These are phyloP conservation scores for Rhizopogon vinicolor DNA, from an alignment of 768 basidiomycete species.

Conservation along the genomic window DNA sequence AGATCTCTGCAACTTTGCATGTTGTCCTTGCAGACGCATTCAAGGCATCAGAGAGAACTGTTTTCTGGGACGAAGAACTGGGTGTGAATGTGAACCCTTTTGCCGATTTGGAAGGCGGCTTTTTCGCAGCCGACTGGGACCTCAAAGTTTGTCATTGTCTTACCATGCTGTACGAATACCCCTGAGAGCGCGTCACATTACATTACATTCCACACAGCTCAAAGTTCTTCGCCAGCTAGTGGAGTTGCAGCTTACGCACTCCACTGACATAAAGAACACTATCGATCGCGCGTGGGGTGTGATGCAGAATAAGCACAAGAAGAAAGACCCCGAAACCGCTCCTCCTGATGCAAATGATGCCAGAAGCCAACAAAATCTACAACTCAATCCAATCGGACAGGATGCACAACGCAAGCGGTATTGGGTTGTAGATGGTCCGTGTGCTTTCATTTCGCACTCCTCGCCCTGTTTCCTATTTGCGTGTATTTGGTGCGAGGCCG, in stretches of 20 bases:
- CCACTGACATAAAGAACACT: conserved; percentile 57
- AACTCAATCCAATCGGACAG: conserved; percentile 71
- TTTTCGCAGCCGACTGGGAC: conserved; percentile 79
- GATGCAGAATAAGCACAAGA: conserved; percentile 80
- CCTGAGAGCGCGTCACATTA: conserved; percentile 25
- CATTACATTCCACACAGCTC: conserved; percentile 44
- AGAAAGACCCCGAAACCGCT: conserved; percentile 54
- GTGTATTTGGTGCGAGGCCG: conserved; percentile 59
- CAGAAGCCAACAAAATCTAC: conserved; percentile 60
- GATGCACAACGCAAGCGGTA: conserved; percentile 73
- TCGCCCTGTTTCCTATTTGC: conserved; percentile 51
- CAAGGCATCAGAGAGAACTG: conserved; percentile 67
- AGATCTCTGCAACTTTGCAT: conserved; percentile 73
- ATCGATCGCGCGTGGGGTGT: conserved; percentile 89
- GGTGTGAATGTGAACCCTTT: conserved; percentile 74
- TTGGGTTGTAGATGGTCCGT: conserved; percentile 89
- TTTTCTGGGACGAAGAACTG: conserved; percentile 75
- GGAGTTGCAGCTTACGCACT: conserved; percentile 75
- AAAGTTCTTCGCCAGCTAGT: conserved; percentile 80
- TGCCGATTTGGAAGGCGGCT: conserved; percentile 56
- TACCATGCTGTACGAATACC: conserved; percentile 18
- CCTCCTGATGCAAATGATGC: conserved; percentile 58
- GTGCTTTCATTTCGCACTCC: conserved; percentile 32
- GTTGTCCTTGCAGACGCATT: conserved; percentile 66
- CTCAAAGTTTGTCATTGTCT: conserved; percentile 58